phyloP scores from a whole-genome alignment of 2,329 filamentous ascomycete species.

The Cordyceps cateniannulata region DNA sequence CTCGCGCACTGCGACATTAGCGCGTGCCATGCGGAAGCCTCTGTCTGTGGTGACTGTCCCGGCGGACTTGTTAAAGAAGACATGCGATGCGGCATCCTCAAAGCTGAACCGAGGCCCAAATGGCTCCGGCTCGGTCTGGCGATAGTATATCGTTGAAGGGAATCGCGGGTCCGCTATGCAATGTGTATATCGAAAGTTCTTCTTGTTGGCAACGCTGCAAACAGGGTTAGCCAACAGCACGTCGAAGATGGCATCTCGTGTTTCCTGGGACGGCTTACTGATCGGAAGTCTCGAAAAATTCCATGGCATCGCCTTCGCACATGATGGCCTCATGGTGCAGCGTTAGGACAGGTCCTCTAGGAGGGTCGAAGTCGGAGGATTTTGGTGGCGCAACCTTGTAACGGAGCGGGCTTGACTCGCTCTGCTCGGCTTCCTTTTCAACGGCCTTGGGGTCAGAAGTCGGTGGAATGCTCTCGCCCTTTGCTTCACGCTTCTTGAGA shows the following conservation, averaged over 20 bases:
- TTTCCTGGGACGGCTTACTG: slow-evolving; percentile 40
- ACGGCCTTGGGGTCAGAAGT: slow-evolving; percentile 49
- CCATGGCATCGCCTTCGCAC: slow-evolving; percentile 43
- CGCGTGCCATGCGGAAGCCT: slow-evolving; percentile 84
- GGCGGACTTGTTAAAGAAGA: slow-evolving; percentile 72
- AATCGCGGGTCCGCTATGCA: slow-evolving; percentile 87
- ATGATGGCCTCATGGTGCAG: slow-evolving; percentile 46
- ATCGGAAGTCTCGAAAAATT: slow-evolving; percentile 58
- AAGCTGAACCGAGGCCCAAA: slow-evolving; percentile 83
- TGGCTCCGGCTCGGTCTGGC: slow-evolving; percentile 79
- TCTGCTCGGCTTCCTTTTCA: slow-evolving; percentile 27
- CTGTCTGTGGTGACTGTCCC: slow-evolving; percentile 82
- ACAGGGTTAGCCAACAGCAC: background rate
- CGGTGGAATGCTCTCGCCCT: slow-evolving; percentile 47
- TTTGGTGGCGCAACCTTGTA: slow-evolving; percentile 62
- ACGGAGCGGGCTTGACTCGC: slow-evolving; percentile 46
- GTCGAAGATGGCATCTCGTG: background rate
- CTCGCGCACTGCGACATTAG: slow-evolving; percentile 84
- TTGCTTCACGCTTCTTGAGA: slow-evolving; percentile 62
- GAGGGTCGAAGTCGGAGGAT: slow-evolving; percentile 52
- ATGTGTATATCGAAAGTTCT: slow-evolving; percentile 79
- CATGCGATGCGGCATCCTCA: slow-evolving; percentile 81
- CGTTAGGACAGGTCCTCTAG: slow-evolving; percentile 51
- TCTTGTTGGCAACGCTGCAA: slow-evolving; percentile 54
- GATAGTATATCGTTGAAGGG: slow-evolving; percentile 80